Percentiles rank a stretch among this genome's conserved stretches.
Evolutionary conservation across 148 eudicot genomes (phyloP).

Genomic region (Rhododendron vialii): DNA sequence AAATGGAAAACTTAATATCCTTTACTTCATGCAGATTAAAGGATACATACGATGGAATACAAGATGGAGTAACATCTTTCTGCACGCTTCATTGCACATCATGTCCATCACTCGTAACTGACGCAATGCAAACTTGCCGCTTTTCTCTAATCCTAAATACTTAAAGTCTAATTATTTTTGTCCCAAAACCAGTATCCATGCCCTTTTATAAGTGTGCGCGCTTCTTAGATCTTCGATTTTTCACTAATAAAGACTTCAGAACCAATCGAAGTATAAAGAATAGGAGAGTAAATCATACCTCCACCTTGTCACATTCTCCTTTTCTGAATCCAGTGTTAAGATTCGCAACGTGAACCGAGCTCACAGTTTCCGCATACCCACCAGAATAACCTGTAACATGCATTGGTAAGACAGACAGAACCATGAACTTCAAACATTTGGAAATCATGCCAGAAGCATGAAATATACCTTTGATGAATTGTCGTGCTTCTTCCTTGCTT

Average conservation of each 20-base stretch:
- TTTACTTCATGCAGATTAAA: neutral
- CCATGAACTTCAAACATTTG: neutral
- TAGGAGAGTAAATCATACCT: slow-evolving; percentile 41
- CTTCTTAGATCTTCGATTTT: neutral
- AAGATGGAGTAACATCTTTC: too few relatives aligned
- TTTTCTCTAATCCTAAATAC: too few relatives aligned
- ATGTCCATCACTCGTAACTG: too few relatives aligned
- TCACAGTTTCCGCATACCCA: slow-evolving; percentile 56
- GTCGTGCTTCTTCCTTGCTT: slow-evolving; percentile 77
- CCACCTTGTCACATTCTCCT: slow-evolving; percentile 85
- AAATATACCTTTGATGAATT: slow-evolving; percentile 63
- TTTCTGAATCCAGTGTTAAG: slow-evolving; percentile 62
- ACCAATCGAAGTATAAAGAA: neutral
- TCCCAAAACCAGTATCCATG: too few relatives aligned
- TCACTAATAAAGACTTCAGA: neutral
- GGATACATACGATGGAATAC: neutral
- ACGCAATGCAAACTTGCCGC: too few relatives aligned
- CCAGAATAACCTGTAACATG: slow-evolving; percentile 64
- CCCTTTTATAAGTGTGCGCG: neutral
- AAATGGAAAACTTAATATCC: neutral
- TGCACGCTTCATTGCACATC: too few relatives aligned
- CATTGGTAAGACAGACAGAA: slow-evolving; percentile 10
- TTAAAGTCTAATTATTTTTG: too few relatives aligned
- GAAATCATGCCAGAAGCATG: neutral
- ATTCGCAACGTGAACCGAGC: slow-evolving; percentile 80